These are phyloP conservation scores for Debaryomyces nepalensis DNA, from an alignment of 1,139 yeast genomes.

Conservation along the genomic window DNA sequence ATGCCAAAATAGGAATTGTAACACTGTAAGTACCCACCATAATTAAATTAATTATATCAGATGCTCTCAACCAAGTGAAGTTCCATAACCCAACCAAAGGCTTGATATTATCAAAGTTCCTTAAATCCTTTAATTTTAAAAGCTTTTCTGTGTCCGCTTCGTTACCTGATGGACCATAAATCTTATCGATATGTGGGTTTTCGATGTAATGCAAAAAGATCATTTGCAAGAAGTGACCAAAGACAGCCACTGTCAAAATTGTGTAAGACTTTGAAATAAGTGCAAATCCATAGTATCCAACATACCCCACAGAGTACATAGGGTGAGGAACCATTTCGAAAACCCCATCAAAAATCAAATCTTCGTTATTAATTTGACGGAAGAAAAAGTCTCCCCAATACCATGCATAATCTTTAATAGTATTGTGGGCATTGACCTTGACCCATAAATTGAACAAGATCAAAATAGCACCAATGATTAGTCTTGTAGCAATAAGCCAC, in stretches of 20 bases:
- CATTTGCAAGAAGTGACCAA: constrained; percentile 83
- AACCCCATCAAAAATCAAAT: constrained; percentile 86
- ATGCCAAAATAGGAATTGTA: constrained; percentile 51
- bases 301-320: constrained; percentile 89
- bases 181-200: constrained; percentile 87
- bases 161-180: constrained; percentile 57
- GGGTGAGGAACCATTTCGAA: constrained; percentile 94
- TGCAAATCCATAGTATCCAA: constrained; percentile 87
- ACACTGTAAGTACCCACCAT: constrained; percentile 49
- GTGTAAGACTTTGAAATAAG: constrained; percentile 77
- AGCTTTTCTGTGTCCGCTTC: constrained; percentile 44
- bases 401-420: constrained; percentile 92
- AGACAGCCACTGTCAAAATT: constrained; percentile 68
- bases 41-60: constrained; percentile 63
- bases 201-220: constrained; percentile 77
- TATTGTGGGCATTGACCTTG: constrained; percentile 85
- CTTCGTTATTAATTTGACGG: constrained; percentile 73
- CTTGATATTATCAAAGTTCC: constrained; percentile 51
- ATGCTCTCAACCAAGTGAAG: constrained; percentile 66
- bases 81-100: constrained; percentile 70
- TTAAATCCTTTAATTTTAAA: constrained; percentile 48
- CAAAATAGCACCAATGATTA: constrained; percentile 50
- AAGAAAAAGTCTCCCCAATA: constrained; percentile 95
- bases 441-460: constrained; percentile 84
- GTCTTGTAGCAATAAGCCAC: constrained; percentile 43